Conservation (phyloP, 768 basidiomycete genomes). For the Mycena amicta region DNA sequence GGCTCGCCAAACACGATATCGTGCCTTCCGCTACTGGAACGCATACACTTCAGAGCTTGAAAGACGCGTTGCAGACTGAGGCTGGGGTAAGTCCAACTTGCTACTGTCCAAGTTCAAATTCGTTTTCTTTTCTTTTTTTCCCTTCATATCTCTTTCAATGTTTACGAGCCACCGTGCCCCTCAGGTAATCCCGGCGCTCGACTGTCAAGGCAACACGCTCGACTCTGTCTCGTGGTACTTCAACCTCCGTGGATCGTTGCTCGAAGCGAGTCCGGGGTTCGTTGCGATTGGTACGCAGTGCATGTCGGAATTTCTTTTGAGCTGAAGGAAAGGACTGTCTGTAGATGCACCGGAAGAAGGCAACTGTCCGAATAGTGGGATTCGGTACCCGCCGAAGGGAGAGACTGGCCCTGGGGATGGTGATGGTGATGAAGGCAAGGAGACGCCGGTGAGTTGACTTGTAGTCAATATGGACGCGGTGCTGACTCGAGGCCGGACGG, state of each 20-base stretch:
- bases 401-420: not conserved
- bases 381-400: conserved; percentile 52
- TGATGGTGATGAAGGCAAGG: not conserved
- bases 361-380: conserved; percentile 46
- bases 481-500: not conserved
- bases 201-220: conserved; percentile 43
- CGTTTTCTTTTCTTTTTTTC: too few species aligned
- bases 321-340: not conserved
- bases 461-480: not conserved
- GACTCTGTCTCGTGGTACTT: conserved; percentile 56
- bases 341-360: conserved; percentile 44
- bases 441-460: not conserved
- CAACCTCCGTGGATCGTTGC: conserved; percentile 53
- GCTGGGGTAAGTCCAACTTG: conserved; percentile 36
- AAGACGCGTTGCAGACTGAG: conserved; percentile 42
- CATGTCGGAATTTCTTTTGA: conserved; percentile 34
- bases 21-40: conserved; percentile 47
- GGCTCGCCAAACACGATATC: conserved; percentile 56
- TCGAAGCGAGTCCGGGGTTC: conserved; percentile 52
- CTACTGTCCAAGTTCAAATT: not conserved
- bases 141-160: too few species aligned
- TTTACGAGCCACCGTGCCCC: not conserved
- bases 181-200: conserved; percentile 50
- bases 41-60: conserved; percentile 43
- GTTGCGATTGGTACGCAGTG: conserved; percentile 44